Base-by-base conservation (phyloP, 345 rosid species). In the Brassica napus region DNA sequence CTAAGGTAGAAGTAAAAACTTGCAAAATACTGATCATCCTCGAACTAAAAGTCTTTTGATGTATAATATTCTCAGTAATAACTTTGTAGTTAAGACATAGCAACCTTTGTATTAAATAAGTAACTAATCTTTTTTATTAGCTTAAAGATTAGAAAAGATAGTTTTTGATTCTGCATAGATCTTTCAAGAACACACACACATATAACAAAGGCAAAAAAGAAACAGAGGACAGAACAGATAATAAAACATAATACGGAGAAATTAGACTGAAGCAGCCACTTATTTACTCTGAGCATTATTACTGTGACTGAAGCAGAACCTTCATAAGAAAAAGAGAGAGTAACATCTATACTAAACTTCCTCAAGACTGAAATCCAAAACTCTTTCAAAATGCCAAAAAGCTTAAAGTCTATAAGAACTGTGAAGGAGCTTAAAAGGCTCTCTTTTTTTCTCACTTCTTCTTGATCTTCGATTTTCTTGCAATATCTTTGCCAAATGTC, bases 391-490 rank as follows among this genome's bases (percentile, higher is more conserved):
- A 24, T 24, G 60, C 32, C 47, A 34, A 30, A 44, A 68, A 16
- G 57, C 65, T 32, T 5, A 34, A 76, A 32, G 79, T 68, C 79
- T 76, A 44, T 69, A 60, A 60, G 55, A 65, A 72, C 77, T 66
- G 68, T 1, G 6, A 35, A 7, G 73, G 35, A 72, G 63, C 73
- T 8, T 32, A 16, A 66, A 2, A 30, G 52, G 4, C 47, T 42
- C 73, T 78, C 63, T 4, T 39, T 63, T 31, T 54, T 55, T 6
- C 39, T 35, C 39, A 80, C 80, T 81, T 81, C 80, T 76, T 75
- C 77, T 75, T 80, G 79, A 63, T 80, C 80, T 81, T 81, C 0
- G 80, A 75, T 75, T 81, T 81, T 32, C 76, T 79, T 6, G 83
- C 67, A 21, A 69, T 23, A 79, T 70, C 77, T 81, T 81, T 39